Evolutionary conservation across 345 rosid species (phyloP).

Genomic region (Eucalyptus cloeziana): DNA sequence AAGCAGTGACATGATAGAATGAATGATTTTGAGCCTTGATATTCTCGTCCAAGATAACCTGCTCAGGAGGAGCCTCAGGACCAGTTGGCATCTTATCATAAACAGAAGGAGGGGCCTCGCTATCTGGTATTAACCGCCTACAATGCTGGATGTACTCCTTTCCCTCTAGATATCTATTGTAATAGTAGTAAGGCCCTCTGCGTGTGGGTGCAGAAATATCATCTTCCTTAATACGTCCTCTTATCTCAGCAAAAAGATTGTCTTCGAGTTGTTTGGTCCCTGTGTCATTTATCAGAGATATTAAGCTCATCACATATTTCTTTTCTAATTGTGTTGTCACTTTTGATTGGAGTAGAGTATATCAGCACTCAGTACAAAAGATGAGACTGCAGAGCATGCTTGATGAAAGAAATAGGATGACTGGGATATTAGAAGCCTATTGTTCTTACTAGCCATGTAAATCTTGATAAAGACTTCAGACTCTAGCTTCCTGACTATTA

Average conservation of each 20-base stretch:
- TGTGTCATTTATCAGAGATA: not conserved
- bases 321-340: not conserved
- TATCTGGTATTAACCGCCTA: constrained; percentile 30
- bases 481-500: not conserved
- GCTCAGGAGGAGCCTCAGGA: constrained; percentile 72
- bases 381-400: not conserved
- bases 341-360: not conserved
- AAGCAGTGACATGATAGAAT: constrained; percentile 52
- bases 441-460: not conserved
- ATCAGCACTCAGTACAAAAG: not conserved
- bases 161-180: constrained; percentile 56
- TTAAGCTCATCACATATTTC: not conserved
- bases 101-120: constrained; percentile 42
- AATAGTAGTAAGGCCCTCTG: constrained; percentile 65
- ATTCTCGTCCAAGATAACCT: constrained; percentile 82
- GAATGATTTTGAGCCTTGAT: constrained; percentile 40
- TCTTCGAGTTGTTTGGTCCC: constrained; percentile 65
- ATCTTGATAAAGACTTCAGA: not conserved
- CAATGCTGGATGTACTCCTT: constrained; percentile 83
- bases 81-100: constrained; percentile 63
- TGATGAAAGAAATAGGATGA: not conserved
- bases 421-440: not conserved
- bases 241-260: constrained; percentile 55
- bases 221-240: constrained; percentile 80
- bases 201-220: constrained; percentile 70